These are phyloP conservation scores for Diaporthe sp. DNA, from an alignment of 2,329 filamentous ascomycete genomes.

Conservation along the genomic window DNA sequence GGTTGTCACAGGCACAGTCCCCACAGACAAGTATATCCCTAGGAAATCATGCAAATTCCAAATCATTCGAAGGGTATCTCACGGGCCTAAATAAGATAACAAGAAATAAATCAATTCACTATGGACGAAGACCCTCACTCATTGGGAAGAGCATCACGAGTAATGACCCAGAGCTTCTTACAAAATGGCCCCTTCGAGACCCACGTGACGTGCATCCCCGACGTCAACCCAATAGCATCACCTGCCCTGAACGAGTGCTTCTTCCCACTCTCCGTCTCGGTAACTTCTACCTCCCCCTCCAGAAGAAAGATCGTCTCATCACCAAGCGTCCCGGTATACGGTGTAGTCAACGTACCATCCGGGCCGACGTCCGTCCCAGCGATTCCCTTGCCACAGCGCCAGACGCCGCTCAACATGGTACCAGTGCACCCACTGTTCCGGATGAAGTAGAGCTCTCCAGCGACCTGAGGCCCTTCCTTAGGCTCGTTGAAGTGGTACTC, in stretches of 20 bases:
- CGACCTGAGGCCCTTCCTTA: not conserved
- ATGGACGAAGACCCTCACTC: not conserved
- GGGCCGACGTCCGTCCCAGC: conserved; percentile 20
- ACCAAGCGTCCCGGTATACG: not conserved
- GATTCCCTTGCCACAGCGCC: conserved; percentile 30
- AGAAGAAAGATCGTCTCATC: not conserved
- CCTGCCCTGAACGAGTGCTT: conserved; percentile 22
- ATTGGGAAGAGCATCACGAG: not conserved
- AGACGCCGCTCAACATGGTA: conserved; percentile 20
- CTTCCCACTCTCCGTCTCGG: conserved; percentile 4
- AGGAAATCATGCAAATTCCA: not conserved
- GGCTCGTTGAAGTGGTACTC: not conserved
- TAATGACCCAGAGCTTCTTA: conserved; percentile 31
- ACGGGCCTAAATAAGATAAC: not conserved
- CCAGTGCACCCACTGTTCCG: conserved; percentile 20
- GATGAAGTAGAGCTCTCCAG: conserved; percentile 1
- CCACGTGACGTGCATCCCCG: conserved; percentile 33
- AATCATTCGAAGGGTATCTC: not conserved
- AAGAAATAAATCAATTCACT: not conserved
- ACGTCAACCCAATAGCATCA: conserved; percentile 31
- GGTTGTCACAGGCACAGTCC: too few species aligned
- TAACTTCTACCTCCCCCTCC: not conserved
- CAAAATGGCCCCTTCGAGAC: conserved; percentile 24
- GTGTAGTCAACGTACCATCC: not conserved
- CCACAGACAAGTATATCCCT: too few species aligned